phyloP scores from a whole-genome alignment of 345 rosid genomes.

The Eucalyptus curtisii region DNA sequence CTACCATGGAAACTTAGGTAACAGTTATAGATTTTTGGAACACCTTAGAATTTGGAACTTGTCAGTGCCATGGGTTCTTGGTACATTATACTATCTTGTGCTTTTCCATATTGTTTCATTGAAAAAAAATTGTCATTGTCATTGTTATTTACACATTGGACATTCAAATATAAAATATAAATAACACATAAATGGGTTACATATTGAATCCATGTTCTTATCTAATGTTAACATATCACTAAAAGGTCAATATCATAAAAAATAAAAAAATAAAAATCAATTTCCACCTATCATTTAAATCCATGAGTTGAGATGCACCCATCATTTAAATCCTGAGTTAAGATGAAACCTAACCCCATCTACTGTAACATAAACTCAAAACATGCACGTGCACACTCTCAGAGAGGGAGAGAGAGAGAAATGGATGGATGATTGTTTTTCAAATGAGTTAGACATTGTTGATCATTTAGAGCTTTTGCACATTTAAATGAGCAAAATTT shows the following conservation, averaged over 20 bases:
- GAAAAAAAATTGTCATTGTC: background rate
- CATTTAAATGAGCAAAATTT: too few species aligned
- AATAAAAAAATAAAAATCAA: background rate
- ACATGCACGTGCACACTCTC: background rate
- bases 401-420: too few species aligned
- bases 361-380: background rate
- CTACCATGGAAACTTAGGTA: background rate
- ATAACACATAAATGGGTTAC: background rate
- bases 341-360: background rate
- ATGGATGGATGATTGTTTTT: too few species aligned
- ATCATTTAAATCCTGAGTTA: background rate
- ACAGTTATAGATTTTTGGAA: background rate
- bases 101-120: background rate
- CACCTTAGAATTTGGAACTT: background rate
- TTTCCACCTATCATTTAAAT: background rate
- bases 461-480: too few species aligned
- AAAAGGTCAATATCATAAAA: too few species aligned
- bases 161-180: background rate
- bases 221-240: background rate
- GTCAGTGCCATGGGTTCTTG: background rate
- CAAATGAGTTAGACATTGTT: too few species aligned
- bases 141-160: background rate
- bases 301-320: background rate
- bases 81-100: background rate
- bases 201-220: background rate